Evolutionary conservation across 208 protist species (phyloP).

Genomic region (Trypanosomatidae sp.): DNA sequence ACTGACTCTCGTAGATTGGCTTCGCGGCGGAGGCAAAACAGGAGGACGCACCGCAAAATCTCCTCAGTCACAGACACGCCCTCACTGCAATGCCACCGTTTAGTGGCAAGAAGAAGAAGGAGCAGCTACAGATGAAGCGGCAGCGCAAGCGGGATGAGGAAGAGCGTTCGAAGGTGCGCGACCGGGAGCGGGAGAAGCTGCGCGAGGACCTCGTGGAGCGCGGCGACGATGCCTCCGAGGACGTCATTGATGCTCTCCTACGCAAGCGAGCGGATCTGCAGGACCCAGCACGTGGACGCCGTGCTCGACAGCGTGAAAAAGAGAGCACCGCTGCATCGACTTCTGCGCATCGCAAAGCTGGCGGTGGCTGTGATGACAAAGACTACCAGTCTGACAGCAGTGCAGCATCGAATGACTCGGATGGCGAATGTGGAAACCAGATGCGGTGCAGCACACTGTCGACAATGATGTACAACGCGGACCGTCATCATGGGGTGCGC

Average conservation of each 20-base stretch:
- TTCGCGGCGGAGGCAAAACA: background rate
- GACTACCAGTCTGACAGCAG: background rate
- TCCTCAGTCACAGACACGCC: background rate
- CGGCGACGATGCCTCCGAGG: slow-evolving; percentile 25
- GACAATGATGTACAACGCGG: slow-evolving; percentile 60
- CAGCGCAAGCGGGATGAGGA: slow-evolving; percentile 68
- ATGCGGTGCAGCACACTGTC: background rate
- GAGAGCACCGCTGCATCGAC: background rate
- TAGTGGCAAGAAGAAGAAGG: slow-evolving; percentile 92
- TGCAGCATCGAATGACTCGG: background rate
- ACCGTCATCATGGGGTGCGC: slow-evolving; percentile 60
- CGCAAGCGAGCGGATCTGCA: slow-evolving; percentile 10
- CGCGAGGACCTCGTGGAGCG: slow-evolving; percentile 22
- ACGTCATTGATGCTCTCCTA: slow-evolving; percentile 16
- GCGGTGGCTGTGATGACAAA: background rate
- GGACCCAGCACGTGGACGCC: slow-evolving; percentile 9
- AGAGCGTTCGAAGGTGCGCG: slow-evolving; percentile 17
- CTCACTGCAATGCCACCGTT: slow-evolving; percentile 56
- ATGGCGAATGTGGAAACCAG: background rate
- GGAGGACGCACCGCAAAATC: background rate
- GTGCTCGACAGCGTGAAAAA: slow-evolving; percentile 4
- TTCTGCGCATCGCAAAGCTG: background rate
- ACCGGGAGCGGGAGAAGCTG: slow-evolving; percentile 28
- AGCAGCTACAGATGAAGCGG: slow-evolving; percentile 88
- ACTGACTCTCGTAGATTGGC: too few species aligned